phyloP scores from a whole-genome alignment of 345 rosid genomes.

The Dipteronia sinensis region DNA sequence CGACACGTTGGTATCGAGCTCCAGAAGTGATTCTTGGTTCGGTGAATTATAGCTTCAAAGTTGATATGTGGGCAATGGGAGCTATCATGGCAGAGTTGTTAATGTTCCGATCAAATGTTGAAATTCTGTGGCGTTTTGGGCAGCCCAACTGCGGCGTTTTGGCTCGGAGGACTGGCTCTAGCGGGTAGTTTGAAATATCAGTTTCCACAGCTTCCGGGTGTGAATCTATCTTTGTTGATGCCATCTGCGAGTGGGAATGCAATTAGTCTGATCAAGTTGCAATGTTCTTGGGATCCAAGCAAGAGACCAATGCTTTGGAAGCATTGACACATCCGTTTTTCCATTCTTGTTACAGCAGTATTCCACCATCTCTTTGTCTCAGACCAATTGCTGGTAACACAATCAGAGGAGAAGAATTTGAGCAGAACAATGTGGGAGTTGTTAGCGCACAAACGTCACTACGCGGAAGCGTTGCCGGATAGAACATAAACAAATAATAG shows the following conservation, averaged over 20 bases:
- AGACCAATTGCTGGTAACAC: not conserved
- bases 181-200: conserved; percentile 36
- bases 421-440: no score
- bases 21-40: conserved; percentile 50
- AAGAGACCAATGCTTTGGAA: conserved; percentile 19
- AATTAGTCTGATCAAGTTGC: conserved; percentile 17
- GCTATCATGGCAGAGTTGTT: conserved; percentile 55
- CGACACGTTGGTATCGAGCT: conserved; percentile 55
- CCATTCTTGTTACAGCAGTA: no score
- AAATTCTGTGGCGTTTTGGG: conserved; percentile 43
- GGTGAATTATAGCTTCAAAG: conserved; percentile 36
- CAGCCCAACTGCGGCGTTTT: conserved; percentile 37
- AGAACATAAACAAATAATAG: no score
- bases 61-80: conserved; percentile 69
- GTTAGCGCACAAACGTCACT: no score
- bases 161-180: conserved; percentile 41
- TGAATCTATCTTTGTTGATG: conserved; percentile 20
- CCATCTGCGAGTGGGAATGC: conserved; percentile 36
- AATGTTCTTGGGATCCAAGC: conserved; percentile 36
- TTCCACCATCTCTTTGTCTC: not conserved
- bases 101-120: conserved; percentile 36
- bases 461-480: no score
- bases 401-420: not conserved
- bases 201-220: conserved; percentile 33
- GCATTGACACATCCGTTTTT: no score